Percentiles rank a stretch among this genome's conserved stretches.
These are phyloP conservation scores for Aegilops bicornis DNA, from an alignment of 176 grass and related monocot genomes.

Conservation along the genomic window DNA sequence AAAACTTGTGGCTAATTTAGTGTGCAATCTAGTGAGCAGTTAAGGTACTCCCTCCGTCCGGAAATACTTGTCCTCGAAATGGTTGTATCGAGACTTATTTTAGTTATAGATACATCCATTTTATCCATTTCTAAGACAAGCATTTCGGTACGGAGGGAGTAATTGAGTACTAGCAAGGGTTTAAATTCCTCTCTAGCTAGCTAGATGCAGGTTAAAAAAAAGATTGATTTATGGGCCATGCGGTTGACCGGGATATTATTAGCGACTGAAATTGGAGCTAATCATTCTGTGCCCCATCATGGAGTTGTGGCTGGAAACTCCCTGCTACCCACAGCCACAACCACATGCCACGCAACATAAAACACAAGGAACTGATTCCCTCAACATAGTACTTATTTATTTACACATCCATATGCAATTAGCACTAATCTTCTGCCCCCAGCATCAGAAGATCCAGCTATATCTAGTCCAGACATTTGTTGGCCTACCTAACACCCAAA, in stretches of 20 bases:
- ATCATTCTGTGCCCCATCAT: slow-evolving; percentile 35
- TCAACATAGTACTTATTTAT: background rate
- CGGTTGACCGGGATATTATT: slow-evolving; percentile 18
- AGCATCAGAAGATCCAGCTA: background rate
- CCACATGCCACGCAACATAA: background rate
- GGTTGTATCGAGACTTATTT: too few relatives aligned
- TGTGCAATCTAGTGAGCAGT: background rate
- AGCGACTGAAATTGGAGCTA: slow-evolving; percentile 35
- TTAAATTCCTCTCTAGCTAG: slow-evolving; percentile 15
- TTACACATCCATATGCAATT: background rate
- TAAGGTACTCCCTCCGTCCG: too few relatives aligned
- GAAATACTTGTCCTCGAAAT: too few relatives aligned
- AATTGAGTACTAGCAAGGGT: slow-evolving; percentile 3
- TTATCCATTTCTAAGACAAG: too few relatives aligned
- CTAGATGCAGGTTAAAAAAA: background rate
- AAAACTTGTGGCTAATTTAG: slow-evolving; percentile 23
- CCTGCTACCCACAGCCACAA: slow-evolving; percentile 17
- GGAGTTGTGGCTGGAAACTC: slow-evolving; percentile 22
- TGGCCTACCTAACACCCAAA: background rate
- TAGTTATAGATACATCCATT: too few relatives aligned
- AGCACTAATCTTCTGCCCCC: background rate
- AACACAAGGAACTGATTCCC: background rate
- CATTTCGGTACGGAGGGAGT: background rate
- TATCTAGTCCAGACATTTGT: background rate
- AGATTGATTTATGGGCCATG: background rate